Evolutionary conservation across 169 alveolate genomes (phyloP), one percentile per base, ranked within the genome.

Genomic region (Eimeria nieschulzi): DNA sequence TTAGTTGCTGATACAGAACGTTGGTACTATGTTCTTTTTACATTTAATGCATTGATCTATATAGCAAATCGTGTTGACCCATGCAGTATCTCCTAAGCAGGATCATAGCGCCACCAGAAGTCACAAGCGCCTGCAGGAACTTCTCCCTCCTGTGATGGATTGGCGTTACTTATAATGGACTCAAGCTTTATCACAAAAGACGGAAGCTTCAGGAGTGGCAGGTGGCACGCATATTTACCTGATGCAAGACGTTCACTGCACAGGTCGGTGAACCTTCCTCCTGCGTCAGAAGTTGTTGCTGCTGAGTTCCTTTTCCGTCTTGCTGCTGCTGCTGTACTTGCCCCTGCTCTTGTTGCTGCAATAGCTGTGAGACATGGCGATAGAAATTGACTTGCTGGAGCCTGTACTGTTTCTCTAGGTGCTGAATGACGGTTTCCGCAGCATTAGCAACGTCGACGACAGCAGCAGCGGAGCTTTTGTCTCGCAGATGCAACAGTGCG

Each of bases 371-470:
- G 68, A 59, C n/a, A 5, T 15, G 23, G 2, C 5, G 21, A 15
- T 9, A 61, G 17, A 54, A 19, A 39, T 59, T 53, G 59, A 82
- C 53, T 5, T 61, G 76, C 51, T 82, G 88, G 46, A 25, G 51
- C 59, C 46, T 23, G 64, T 59, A 46, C 15, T 59, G 39, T 17
- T 82, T 75, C n/a, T 82, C 76, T 26, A 59, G 64, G 56, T 82
- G 88, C 26, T 51, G 55, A 51, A 82, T 59, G 25, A 82, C 76
- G 56, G 76, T 61, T 56, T 63, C 88, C 51, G 78, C 88, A 33
- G 78, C 70, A 5, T 19, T 39, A 21, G 26, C 56, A 13, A 75
- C 76, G 9, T 59, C 54, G 10, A 8, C 66, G n/a, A 61, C 88
- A 13, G 70, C 88, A 8, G 88, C 7, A 59, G n/a, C 76, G 0